These are phyloP conservation scores for Dactylellina sp. DNA, from an alignment of 2,329 filamentous ascomycete genomes.

Conservation along the genomic window DNA sequence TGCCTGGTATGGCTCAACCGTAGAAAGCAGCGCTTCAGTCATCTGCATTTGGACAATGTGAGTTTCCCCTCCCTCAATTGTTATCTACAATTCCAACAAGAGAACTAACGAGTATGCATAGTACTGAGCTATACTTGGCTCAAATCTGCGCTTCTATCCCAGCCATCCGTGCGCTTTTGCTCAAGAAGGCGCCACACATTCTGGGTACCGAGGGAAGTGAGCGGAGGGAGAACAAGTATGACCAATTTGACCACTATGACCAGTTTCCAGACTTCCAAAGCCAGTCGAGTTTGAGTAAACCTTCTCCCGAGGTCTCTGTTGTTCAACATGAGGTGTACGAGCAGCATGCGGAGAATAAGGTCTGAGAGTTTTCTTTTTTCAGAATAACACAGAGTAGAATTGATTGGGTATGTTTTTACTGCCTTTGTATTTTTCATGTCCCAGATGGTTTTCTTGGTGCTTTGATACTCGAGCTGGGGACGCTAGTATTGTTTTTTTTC, in stretches of 20 bases:
- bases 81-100: background rate
- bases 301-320: conserved; percentile 23
- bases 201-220: conserved; percentile 22
- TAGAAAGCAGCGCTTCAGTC: conserved; percentile 31
- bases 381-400: too few relatives aligned
- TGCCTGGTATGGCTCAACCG: conserved; percentile 28
- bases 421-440: background rate
- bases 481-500: too few relatives aligned
- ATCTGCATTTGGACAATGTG: conserved; percentile 47
- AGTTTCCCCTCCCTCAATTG: background rate
- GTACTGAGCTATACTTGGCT: conserved; percentile 32
- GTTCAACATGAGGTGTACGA: conserved; percentile 12
- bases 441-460: too few relatives aligned
- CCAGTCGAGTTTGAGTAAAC: conserved; percentile 23
- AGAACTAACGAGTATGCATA: background rate
- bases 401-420: too few relatives aligned
- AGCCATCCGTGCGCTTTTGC: conserved; percentile 31
- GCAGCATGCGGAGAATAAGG: conserved; percentile 10
- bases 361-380: too few relatives aligned
- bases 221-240: conserved; percentile 11
- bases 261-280: conserved; percentile 32
- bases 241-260: conserved; percentile 35
- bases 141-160: conserved; percentile 42
- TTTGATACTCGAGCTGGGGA: too few relatives aligned
- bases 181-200: conserved; percentile 24